A percentile compares a stretch with the other conserved stretches of the same genome.
phyloP scores from a whole-genome alignment of 768 basidiomycete genomes.

The Lactarius pseudohatsudake region DNA sequence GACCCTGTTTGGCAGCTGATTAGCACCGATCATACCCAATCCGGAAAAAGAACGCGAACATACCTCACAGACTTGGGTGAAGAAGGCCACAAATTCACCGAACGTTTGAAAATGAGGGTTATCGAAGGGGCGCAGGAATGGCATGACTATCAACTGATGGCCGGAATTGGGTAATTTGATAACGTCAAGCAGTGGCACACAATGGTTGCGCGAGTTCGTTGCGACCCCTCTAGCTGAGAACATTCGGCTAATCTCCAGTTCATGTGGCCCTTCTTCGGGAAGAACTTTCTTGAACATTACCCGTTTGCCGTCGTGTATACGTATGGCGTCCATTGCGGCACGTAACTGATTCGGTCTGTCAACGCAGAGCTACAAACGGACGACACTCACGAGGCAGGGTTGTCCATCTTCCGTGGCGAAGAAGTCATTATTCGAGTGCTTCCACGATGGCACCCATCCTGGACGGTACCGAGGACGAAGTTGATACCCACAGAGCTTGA shows the following conservation, averaged over 20 bases:
- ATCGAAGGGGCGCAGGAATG: slow-evolving; percentile 28
- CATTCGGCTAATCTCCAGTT: slow-evolving; percentile 15
- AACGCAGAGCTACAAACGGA: background rate
- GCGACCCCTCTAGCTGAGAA: slow-evolving; percentile 23
- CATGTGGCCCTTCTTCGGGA: slow-evolving; percentile 9
- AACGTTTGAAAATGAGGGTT: slow-evolving; percentile 32
- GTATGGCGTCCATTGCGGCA: slow-evolving; percentile 28
- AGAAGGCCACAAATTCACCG: slow-evolving; percentile 33
- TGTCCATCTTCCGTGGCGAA: slow-evolving; percentile 18
- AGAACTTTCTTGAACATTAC: slow-evolving; percentile 30
- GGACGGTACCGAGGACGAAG: slow-evolving; percentile 25
- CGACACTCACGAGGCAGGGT: slow-evolving; percentile 6
- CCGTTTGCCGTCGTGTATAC: slow-evolving; percentile 23
- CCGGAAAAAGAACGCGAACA: too few species aligned
- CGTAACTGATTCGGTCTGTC: slow-evolving; percentile 3
- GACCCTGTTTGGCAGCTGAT: slow-evolving; percentile 27
- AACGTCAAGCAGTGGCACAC: slow-evolving; percentile 29
- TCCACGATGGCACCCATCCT: slow-evolving; percentile 24
- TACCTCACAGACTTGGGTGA: slow-evolving; percentile 33
- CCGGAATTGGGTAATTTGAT: slow-evolving; percentile 23
- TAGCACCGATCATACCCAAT: background rate
- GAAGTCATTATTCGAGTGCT: slow-evolving; percentile 6
- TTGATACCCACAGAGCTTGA: slow-evolving; percentile 13
- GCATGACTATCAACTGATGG: slow-evolving; percentile 29
- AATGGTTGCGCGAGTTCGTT: slow-evolving; percentile 31